Conservation (phyloP, 2,329 filamentous ascomycete species). For the Blastomyces gilchristii region DNA sequence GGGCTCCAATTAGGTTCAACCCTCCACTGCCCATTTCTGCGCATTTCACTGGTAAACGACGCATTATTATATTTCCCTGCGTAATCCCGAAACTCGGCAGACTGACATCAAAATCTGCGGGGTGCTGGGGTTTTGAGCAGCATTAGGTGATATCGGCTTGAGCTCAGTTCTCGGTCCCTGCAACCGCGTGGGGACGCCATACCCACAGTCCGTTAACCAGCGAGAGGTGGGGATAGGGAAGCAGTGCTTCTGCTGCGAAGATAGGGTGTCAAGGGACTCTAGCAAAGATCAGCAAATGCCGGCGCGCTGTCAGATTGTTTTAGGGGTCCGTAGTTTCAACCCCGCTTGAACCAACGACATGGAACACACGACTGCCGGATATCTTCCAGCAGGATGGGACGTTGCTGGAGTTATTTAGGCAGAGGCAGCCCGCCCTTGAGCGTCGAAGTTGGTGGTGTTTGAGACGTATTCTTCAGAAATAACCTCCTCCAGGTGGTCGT, state of each 20-base stretch:
- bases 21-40: background rate
- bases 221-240: background rate
- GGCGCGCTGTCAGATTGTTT: background rate
- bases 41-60: background rate
- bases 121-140: background rate
- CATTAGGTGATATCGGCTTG: conserved; percentile 1
- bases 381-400: background rate
- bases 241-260: background rate
- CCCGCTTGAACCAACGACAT: background rate
- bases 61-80: background rate
- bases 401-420: background rate
- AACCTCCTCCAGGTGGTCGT: background rate
- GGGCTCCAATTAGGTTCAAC: background rate
- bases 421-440: background rate
- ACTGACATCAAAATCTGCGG: background rate
- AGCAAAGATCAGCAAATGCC: background rate
- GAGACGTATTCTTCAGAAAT: background rate
- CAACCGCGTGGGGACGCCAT: background rate
- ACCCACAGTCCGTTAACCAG: background rate
- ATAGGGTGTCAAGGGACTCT: background rate
- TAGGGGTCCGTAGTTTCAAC: background rate
- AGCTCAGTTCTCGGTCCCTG: background rate
- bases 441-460: background rate
- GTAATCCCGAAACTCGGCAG: background rate
- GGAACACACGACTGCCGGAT: background rate